Conservation (phyloP, 2,329 filamentous ascomycete species). For the Pseudogymnoascus sp. region DNA sequence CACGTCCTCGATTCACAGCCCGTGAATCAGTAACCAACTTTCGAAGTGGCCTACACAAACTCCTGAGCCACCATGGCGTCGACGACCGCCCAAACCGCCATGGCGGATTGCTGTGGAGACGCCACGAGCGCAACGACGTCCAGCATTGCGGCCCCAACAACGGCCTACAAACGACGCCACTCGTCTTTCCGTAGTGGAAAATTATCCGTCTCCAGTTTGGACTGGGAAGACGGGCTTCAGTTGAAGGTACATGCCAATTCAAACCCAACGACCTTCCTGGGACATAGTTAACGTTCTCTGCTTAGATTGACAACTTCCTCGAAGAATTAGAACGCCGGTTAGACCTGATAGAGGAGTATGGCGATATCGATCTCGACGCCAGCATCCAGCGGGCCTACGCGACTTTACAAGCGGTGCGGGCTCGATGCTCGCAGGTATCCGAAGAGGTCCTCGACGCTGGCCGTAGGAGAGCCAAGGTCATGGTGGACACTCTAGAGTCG, state of each 20-base stretch:
- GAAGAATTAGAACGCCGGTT: slow-evolving; percentile 79
- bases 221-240: slow-evolving; percentile 54
- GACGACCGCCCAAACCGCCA: slow-evolving; percentile 1
- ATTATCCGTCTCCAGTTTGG: slow-evolving; percentile 54
- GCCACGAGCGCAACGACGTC: slow-evolving; percentile 17
- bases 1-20: neutral
- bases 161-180: slow-evolving; percentile 37
- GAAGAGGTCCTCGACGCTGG: slow-evolving; percentile 86
- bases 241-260: slow-evolving; percentile 40
- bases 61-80: neutral
- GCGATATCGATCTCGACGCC: slow-evolving; percentile 74
- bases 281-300: slow-evolving; percentile 11
- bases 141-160: slow-evolving; percentile 18
- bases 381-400: slow-evolving; percentile 79
- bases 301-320: slow-evolving; percentile 70
- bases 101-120: slow-evolving; percentile 27
- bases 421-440: slow-evolving; percentile 81
- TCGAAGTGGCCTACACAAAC: neutral
- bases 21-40: neutral
- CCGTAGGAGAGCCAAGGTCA: slow-evolving; percentile 71
- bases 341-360: slow-evolving; percentile 82
- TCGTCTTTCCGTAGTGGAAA: slow-evolving; percentile 50
- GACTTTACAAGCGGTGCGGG: slow-evolving; percentile 78
- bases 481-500: slow-evolving; percentile 86
- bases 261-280: neutral